These are phyloP conservation scores for Tricholoma sp. DNA, from an alignment of 768 basidiomycete species.

Conservation along the genomic window DNA sequence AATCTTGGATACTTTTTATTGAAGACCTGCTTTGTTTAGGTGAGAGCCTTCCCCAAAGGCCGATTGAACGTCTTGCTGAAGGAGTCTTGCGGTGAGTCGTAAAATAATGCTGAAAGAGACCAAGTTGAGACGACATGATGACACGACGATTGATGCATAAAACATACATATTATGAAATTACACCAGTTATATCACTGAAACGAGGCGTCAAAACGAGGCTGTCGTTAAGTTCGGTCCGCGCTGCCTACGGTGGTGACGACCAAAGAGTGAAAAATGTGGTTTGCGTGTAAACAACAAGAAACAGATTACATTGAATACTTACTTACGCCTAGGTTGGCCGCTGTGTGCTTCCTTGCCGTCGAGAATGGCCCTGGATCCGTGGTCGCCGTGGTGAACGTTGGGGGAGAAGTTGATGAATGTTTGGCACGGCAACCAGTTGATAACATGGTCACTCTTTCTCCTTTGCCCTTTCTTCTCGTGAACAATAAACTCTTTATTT, in stretches of 20 bases:
- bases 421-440: not conserved
- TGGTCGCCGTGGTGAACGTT: not conserved
- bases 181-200: not conserved
- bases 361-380: not conserved
- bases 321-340: not conserved
- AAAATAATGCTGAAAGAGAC: slow-evolving; percentile 23
- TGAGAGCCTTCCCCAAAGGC: slow-evolving; percentile 12
- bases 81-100: slow-evolving; percentile 22
- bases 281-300: not conserved
- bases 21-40: slow-evolving; percentile 9
- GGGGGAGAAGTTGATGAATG: not conserved
- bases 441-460: not conserved
- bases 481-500: too few species aligned
- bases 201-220: not conserved
- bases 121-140: slow-evolving; percentile 17
- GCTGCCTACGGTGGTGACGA: not conserved
- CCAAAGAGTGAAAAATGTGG: not conserved
- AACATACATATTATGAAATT: slow-evolving; percentile 1
- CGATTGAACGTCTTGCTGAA: slow-evolving; percentile 16
- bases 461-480: too few species aligned
- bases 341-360: not conserved
- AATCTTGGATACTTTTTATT: slow-evolving; percentile 6
- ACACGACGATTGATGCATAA: not conserved
- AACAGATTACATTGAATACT: not conserved
- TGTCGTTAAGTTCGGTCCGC: not conserved